A percentile compares a stretch with the other conserved stretches of the same genome.
Evolutionary conservation across 2,329 filamentous ascomycete species (phyloP).

Genomic region (Claviceps digitariae): DNA sequence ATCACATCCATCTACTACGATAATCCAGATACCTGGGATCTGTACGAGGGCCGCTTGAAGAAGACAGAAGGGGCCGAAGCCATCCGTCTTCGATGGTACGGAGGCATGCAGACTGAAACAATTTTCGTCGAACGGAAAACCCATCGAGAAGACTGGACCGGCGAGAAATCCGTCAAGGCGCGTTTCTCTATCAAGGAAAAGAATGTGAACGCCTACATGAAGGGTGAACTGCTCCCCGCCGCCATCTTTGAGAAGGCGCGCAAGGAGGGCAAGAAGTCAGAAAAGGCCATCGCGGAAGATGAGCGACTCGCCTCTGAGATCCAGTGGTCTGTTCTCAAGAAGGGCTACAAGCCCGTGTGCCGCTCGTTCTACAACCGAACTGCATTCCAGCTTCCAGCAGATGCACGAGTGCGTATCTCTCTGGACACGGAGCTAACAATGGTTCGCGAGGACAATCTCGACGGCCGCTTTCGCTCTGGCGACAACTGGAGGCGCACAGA

Average conservation of each 20-base stretch:
- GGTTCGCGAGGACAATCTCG: slow-evolving; percentile 88
- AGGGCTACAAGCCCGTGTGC: slow-evolving; percentile 77
- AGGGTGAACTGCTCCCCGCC: slow-evolving; percentile 69
- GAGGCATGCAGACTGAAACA: slow-evolving; percentile 86
- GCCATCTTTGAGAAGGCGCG: slow-evolving; percentile 94
- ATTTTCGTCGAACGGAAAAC: slow-evolving; percentile 98
- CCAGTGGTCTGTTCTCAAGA: slow-evolving; percentile 82
- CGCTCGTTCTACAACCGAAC: slow-evolving; percentile 97
- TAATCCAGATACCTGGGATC: slow-evolving; percentile 83
- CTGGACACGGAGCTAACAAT: slow-evolving; percentile 93
- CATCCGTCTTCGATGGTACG: slow-evolving; percentile 93
- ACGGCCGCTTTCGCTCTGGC: slow-evolving; percentile 61
- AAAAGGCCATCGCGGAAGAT: slow-evolving; percentile 81
- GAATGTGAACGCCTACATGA: slow-evolving; percentile 83
- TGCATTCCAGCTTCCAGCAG: slow-evolving; percentile 91
- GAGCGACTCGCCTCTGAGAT: slow-evolving; percentile 83
- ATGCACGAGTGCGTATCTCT: slow-evolving; percentile 91
- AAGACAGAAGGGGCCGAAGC: slow-evolving; percentile 97
- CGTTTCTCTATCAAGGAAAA: slow-evolving; percentile 94
- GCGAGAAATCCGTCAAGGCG: slow-evolving; percentile 97
- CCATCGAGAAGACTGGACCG: slow-evolving; percentile 97
- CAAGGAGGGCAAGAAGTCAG: slow-evolving; percentile 85
- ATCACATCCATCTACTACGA: slow-evolving; percentile 99
- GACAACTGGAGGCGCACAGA: slow-evolving; percentile 95
- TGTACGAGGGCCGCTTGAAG: slow-evolving; percentile 88